Evolutionary conservation across 768 basidiomycete genomes (phyloP), one percentile per base, ranked within the genome.

Genomic region (Lentinula edodes): DNA sequence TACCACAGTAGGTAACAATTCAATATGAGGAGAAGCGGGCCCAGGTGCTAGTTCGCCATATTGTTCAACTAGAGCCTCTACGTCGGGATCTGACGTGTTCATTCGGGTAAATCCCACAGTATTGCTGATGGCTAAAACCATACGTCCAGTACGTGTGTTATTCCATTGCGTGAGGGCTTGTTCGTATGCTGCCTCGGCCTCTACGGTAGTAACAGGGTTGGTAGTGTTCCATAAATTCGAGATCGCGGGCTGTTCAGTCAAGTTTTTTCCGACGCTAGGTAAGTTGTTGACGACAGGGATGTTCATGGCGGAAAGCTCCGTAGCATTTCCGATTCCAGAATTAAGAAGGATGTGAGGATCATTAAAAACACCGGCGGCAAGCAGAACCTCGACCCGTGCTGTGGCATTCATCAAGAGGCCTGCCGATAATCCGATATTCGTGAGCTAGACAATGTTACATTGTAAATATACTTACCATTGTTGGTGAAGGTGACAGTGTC

Each of bases 331-430:
- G 13, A 81, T 74, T 0, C 80, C 80, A 2, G 78, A 85, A 1
- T 85, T 75, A 66, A 87, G 82, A 7, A 88, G 76, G 18, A 88
- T 76, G 1, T 60, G 63, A 0, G 68, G 69, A 7, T 63, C 43
- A 13, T 76, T 76, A 18, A 80, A 71, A 0, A 78, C 56, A 2
- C 79, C 78, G 28, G 43, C n/a, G 43, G 43, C 43, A 45, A 45
- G 43, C 43, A 45, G 2, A n/a, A 45, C 43, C n/a, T 45, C 43
- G n/a, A 45, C n/a, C 43, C n/a, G 16, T 45, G 43, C 43, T 45
- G n/a, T 18, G 16, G 18, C n/a, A 45, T 45, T 45, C 7, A 45
- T 45, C 18, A n/a, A n/a, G 15, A 45, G 10, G 5, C 43, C 43
- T 45, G 6, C 16, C 15, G 23, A 23, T 23, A 23, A 23, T 23